phyloP scores from a whole-genome alignment of 1,284 basidiomycete genomes.

The Xerocomus nothofagi region DNA sequence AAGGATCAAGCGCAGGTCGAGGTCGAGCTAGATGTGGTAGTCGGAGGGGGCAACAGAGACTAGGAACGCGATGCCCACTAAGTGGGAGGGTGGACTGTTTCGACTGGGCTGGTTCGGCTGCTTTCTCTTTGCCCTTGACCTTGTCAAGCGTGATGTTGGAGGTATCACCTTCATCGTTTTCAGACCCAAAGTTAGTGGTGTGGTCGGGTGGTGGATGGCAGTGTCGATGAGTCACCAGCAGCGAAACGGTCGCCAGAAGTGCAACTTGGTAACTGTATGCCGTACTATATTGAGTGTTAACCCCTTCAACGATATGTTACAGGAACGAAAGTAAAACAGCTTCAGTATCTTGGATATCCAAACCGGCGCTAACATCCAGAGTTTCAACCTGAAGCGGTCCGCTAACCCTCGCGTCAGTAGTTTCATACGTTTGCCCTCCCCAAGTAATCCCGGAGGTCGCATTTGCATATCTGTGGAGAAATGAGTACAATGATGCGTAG shows the following conservation, averaged over 20 bases:
- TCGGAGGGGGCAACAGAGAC: conserved; percentile 63
- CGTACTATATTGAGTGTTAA: neutral
- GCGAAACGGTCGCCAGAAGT: too few species aligned
- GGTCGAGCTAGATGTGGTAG: conserved; percentile 58
- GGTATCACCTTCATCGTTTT: conserved; percentile 5
- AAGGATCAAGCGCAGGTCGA: conserved; percentile 51
- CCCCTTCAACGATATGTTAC: neutral
- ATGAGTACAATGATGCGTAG: neutral
- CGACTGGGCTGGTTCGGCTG: conserved; percentile 3
- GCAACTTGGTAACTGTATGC: too few species aligned
- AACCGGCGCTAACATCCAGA: conserved; percentile 40
- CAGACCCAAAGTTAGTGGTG: conserved; percentile 10
- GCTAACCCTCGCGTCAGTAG: conserved; percentile 45
- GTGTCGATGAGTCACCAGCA: too few species aligned
- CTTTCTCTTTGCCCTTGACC: conserved; percentile 23
- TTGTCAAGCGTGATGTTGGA: conserved; percentile 8
- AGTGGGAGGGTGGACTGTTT: conserved; percentile 30
- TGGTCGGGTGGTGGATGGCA: conserved; percentile 12
- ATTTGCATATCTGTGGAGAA: conserved; percentile 49
- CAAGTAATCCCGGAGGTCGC: conserved; percentile 55
- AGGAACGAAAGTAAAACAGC: conserved; percentile 45
- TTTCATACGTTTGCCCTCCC: conserved; percentile 69
- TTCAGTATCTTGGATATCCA: conserved; percentile 58
- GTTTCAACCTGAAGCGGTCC: conserved; percentile 41
- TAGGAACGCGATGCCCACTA: conserved; percentile 50